Conservation (phyloP, 169 alveolate species). For the Eimeria sp. region DNA sequence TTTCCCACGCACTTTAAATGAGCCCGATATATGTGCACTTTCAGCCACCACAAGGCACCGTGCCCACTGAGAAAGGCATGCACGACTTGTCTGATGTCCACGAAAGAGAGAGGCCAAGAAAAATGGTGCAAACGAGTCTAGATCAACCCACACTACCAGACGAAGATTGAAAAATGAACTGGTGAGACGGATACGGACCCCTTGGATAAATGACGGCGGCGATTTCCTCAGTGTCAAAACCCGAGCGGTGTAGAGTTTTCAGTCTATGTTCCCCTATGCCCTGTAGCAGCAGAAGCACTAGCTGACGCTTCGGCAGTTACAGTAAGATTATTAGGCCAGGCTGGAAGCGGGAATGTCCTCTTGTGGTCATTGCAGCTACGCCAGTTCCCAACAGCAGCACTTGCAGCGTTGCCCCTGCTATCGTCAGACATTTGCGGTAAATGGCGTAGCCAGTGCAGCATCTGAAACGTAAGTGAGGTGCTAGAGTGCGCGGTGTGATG, state of each 20-base stretch:
- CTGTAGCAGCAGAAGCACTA: background rate
- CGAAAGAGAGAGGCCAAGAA: background rate
- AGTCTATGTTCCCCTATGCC: constrained; percentile 21
- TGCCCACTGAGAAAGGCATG: background rate
- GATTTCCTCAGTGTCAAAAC: constrained; percentile 29
- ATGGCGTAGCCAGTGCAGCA: background rate
- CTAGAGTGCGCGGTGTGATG: background rate
- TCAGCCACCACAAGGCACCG: background rate
- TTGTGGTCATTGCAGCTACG: background rate
- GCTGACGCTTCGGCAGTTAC: background rate
- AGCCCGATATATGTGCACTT: background rate
- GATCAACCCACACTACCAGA: background rate
- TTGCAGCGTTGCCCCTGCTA: background rate
- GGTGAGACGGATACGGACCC: background rate
- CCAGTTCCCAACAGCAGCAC: background rate
- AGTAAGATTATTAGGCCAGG: background rate
- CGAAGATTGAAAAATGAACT: background rate
- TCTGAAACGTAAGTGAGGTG: too few species aligned
- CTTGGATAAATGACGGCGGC: constrained; percentile 59
- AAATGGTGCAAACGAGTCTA: background rate
- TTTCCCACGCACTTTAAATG: background rate
- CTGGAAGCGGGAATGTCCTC: background rate
- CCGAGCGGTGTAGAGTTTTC: background rate
- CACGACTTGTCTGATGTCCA: background rate
- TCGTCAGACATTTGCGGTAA: background rate